Evolutionary conservation across 148 eudicot genomes (phyloP), one percentile per base, ranked within the genome.

Genomic region (Nepenthes mirabilis): DNA sequence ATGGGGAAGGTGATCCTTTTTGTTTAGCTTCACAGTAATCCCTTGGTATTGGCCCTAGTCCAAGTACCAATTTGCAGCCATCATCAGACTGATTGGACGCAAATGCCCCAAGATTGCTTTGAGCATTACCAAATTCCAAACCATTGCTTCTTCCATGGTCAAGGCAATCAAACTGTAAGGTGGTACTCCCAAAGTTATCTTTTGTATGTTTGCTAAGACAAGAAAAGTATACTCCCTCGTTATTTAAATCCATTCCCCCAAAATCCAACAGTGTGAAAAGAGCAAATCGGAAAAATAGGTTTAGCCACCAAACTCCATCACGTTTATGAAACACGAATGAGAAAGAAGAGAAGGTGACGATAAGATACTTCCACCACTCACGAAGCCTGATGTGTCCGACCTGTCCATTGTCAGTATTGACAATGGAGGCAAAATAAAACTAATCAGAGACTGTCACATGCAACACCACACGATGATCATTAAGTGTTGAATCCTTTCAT

Each of bases 21-120:
- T 70, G 82, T 51, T 67, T 70, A 34, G 32, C 62, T 33, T 76
- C 70, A 36, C 84, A 72, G 51, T 73, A 79, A 57, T 70, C 57
- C 59, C 69, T 76, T 40, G 95, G 76, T 2, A 90, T 80, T 0
- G 99, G 99, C 12, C 99, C 99, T 56, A 93, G 66, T 9, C 99
- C 99, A 47, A 93, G 97, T 32, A 93, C 96, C 72, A 93, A 69
- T 60, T 79, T 72, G 73, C 97, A 93, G n/a, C 85, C 87, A 69
- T 93, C 99, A 68, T 93, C 95, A 9, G 73, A 58, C 37, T 70
- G 68, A 52, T 61, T 54, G 33, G 63, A 56, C 58, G 65, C 37
- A 52, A 63, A 62, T 43, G 47, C 62, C 55, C 67, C 70, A 35
- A 70, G 32, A 45, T 73, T 57, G 68, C 68, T 70, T 60, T 68